Evolutionary conservation across 2,329 filamentous ascomycete genomes (phyloP), one percentile per base, ranked within the genome.

Genomic region (Talaromyces atroroseus): DNA sequence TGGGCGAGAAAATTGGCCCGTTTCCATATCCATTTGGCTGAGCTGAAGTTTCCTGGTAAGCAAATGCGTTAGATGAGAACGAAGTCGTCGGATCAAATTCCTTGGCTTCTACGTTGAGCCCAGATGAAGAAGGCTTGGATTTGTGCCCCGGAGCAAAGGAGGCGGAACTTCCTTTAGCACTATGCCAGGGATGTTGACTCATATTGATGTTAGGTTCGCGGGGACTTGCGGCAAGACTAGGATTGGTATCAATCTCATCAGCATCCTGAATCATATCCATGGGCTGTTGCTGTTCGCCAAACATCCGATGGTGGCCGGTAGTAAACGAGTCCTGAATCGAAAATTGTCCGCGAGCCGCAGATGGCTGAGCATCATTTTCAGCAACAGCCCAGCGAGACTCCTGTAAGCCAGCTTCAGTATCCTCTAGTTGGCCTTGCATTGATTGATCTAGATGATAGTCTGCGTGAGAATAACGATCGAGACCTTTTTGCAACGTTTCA

Each of bases 381-480:
- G 65, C 66, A 42, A 74, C 61, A 18, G 68, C 70, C 73, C 73
- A 75, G 20, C 63, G 67, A 32, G 69, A 69, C 44, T 71, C 63
- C 36, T 69, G 40, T 65, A 64, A 46, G 52, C 64, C 57, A 54
- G 51, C 52, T 76, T 65, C 66, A 68, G 87, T 86, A 62, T 91
- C 87, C 58, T 92, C 87, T 49, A 92, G 78, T 65, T 92, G 87
- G 54, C 87, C 85, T 52, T 89, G 85, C 60, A 92, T 84, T 59
- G 89, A 85, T 67, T 91, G 85, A 67, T 92, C 89, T 59, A 94
- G 73, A 64, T 92, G 89, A 66, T 94, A 92, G 65, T 95, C 89
- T 4, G 89, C 87, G 66, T 92, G 88, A 50, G 61, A 61, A 60
- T 68, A 66, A 40, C 70, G 68, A 40, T 94, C 87, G 56, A 95